Conservation (phyloP, 2,329 filamentous ascomycete genomes). For the Colletotrichum sp. region DNA sequence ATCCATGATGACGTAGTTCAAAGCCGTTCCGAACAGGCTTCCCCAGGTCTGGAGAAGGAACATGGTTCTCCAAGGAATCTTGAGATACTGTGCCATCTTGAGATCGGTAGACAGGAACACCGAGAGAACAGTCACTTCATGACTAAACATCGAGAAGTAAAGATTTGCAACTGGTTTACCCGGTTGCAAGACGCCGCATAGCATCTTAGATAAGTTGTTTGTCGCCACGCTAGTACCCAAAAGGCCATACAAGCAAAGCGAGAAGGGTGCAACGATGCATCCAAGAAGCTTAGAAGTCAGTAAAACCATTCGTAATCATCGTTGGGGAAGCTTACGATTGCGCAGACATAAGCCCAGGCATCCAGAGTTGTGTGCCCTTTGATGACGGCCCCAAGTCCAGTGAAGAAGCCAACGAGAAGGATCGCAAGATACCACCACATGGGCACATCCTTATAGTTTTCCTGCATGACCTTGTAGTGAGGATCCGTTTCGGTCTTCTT, state of each 20-base stretch:
- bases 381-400: slow-evolving; percentile 44
- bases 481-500: slow-evolving; percentile 36
- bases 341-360: slow-evolving; percentile 16
- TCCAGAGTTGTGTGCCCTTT: slow-evolving; percentile 15
- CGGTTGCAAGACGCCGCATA: slow-evolving; percentile 52
- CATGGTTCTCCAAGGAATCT: slow-evolving; percentile 69
- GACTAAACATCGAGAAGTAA: slow-evolving; percentile 45
- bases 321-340: background rate
- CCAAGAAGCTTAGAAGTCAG: slow-evolving; percentile 2
- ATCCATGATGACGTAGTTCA: slow-evolving; percentile 52
- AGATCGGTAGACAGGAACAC: slow-evolving; percentile 54
- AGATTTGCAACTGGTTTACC: slow-evolving; percentile 45
- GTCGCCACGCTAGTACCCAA: slow-evolving; percentile 16
- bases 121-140: slow-evolving; percentile 36
- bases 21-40: slow-evolving; percentile 42
- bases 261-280: slow-evolving; percentile 17
- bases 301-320: accelerated
- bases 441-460: slow-evolving; percentile 44
- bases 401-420: slow-evolving; percentile 35
- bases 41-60: slow-evolving; percentile 64
- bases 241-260: slow-evolving; percentile 16
- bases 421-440: slow-evolving; percentile 46
- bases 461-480: slow-evolving; percentile 46
- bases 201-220: slow-evolving; percentile 47
- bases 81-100: slow-evolving; percentile 78